Evolutionary conservation across 306 rosid genomes (phyloP), one percentile per base, ranked within the genome.

Genomic region (Astragalus glycyphyllos): DNA sequence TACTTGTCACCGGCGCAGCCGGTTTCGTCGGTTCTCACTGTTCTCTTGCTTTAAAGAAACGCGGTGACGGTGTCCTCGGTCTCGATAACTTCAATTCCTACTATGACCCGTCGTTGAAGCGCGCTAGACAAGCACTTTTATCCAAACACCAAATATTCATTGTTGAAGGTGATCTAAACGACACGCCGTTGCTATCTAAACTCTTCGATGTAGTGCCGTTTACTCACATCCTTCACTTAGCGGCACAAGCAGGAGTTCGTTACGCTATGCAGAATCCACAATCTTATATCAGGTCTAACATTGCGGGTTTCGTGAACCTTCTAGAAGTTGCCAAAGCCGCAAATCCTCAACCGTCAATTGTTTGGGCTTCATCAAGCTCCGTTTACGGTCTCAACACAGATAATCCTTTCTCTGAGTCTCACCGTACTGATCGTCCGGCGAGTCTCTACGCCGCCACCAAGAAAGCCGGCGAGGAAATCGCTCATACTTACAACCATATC

Each of bases 181-280:
- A 93, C 84, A 63, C 57, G 44, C 85, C 89, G 5, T 67, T 93
- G 71, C 81, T 93, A 0, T 6, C 79, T 0, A 90, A 93, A 48
- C 94, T 93, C 5, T 90, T 93, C 80, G 98, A 93, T n/a, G 87
- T 93, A 0, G 94, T 93, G 2, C 87, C 96, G 0, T 87, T 93
- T 71, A 87, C 96, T 0, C 98, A 93, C 80, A 69, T 93, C 69
- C 96, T 93, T 59, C 98, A 93, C 77, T 59, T 93, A 0, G 98
- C 98, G 0, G 97, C 98, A 0, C 98, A 93, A 47, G 98, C 98
- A 0, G 98, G 98, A 0, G 98, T 93, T 13, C 94, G 97, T 7
- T 93, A 93, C 79, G 98, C 97, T 29, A 93, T 93, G 98, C 84
- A 88, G 75, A 92, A 92, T 38, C 98, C 98, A 0, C 98, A 92